Evolutionary conservation across 2,329 filamentous ascomycete species (phyloP), one percentile per base, ranked within the genome.

Genomic region (Davidsoniella virescens): DNA sequence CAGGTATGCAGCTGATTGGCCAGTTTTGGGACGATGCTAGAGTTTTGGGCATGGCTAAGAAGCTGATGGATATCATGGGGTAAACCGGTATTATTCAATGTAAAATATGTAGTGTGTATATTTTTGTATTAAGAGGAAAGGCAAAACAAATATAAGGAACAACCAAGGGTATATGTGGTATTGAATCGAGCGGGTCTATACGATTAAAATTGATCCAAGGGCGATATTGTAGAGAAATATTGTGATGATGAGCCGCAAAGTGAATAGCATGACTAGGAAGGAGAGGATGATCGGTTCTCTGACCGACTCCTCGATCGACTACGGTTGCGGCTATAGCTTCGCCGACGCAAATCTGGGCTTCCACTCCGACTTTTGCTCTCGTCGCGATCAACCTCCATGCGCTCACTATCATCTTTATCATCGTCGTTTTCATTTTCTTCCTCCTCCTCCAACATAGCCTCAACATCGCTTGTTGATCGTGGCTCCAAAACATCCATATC

Each of bases 401-500:
- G 55, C 26, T 57, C 55, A 36, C 40, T 41, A 2, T 59, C 55
- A 12, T 58, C 56, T 18, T 62, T 56, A 39, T 61, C 61, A 6
- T 61, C 62, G 37, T 64, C 60, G 5, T 60, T 60, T 20, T 62
- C 62, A 8, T 65, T 67, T 2, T 70, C 72, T 0, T 76, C 73
- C 2, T 74, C 75, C 39, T 78, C 76, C 49, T 78, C 76, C 44
- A 86, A 64, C 56, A 87, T 61, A 55, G 80, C 80, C 56, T 90
- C 84, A 50, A 90, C 70, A 57, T 87, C 86, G 1, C 83, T 86
- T 53, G 96, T 64, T 36, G 87, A 80, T 56, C 90, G 75, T 46
- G 87, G 84, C 61, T 95, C 90, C 59, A 98, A 61, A 59, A 88
- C 65, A 56, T 94, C 92, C 62, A 94, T 61, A 63, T 98, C 92